These are phyloP conservation scores for Pythium rishiriense DNA, from an alignment of 352 stramenopile genomes.

Conservation along the genomic window DNA sequence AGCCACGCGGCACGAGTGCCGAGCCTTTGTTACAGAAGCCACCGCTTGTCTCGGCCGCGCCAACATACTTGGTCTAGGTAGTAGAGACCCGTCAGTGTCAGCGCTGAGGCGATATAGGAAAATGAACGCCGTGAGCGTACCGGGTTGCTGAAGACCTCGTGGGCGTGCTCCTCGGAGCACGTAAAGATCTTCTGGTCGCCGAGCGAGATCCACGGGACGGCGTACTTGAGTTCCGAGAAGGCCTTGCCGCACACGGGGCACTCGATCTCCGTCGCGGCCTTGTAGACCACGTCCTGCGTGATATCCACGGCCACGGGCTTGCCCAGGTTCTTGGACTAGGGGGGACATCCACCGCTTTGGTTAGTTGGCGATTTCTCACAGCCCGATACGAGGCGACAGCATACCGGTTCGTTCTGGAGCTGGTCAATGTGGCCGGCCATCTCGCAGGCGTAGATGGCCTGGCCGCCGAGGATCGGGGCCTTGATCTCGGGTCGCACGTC, in stretches of 20 bases:
- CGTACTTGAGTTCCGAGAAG: constrained; percentile 70
- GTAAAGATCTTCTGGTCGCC: constrained; percentile 45
- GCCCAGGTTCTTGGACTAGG: constrained; percentile 49
- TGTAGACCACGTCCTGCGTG: constrained; percentile 60
- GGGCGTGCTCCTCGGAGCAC: constrained; percentile 26
- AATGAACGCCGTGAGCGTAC: constrained; percentile 2
- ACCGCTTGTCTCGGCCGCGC: constrained; percentile 14
- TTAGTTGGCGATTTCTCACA: too few relatives aligned
- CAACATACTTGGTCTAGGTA: constrained; percentile 16
- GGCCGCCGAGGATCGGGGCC: constrained; percentile 63
- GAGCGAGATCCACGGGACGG: constrained; percentile 66
- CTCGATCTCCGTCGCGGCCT: constrained; percentile 71
- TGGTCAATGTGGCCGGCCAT: constrained; percentile 72
- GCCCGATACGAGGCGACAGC: too few relatives aligned
- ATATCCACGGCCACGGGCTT: constrained; percentile 45
- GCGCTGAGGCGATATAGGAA: neutral
- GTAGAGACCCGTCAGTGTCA: neutral
- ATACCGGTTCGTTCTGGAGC: constrained; percentile 74
- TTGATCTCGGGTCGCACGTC: constrained; percentile 61
- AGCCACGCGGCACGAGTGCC: constrained; percentile 36
- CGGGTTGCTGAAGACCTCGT: constrained; percentile 32
- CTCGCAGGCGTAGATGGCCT: constrained; percentile 75
- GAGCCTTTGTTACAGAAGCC: constrained; percentile 62
- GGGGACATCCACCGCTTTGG: too few relatives aligned
- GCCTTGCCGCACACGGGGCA: constrained; percentile 53